Conservation (phyloP, 768 basidiomycete genomes). For the Tephrocybe sp. region DNA sequence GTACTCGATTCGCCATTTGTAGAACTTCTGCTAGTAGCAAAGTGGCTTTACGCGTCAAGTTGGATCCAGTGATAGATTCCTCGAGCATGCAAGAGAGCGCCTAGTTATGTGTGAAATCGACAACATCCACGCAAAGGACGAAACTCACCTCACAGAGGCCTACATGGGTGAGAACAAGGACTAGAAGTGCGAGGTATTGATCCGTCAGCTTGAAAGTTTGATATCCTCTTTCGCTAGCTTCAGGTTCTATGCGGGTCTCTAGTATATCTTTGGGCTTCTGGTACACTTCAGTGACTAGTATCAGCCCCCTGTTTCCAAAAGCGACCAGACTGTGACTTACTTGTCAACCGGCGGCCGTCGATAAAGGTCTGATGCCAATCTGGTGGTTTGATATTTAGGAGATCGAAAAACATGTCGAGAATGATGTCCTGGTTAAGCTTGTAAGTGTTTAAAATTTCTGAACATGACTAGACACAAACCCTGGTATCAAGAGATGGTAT, state of each 20-base stretch:
- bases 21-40: constrained; percentile 90
- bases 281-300: constrained; percentile 53
- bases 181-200: constrained; percentile 86
- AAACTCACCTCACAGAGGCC: constrained; percentile 81
- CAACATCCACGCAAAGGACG: neutral
- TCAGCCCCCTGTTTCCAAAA: neutral
- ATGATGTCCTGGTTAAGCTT: constrained; percentile 73
- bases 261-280: constrained; percentile 49
- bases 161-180: constrained; percentile 82
- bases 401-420: constrained; percentile 91
- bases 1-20: constrained; percentile 81
- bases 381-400: constrained; percentile 88
- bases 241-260: constrained; percentile 31
- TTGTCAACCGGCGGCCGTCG: constrained; percentile 83
- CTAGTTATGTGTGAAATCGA: constrained; percentile 36
- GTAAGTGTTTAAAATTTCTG: constrained; percentile 2
- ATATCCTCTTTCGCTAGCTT: constrained; percentile 45
- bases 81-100: constrained; percentile 85
- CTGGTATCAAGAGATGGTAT: constrained; percentile 88
- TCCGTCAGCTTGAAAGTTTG: constrained; percentile 81
- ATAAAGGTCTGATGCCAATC: constrained; percentile 95
- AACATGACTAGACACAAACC: constrained; percentile 42
- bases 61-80: constrained; percentile 71
- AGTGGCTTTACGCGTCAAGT: constrained; percentile 86
- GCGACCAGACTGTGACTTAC: constrained; percentile 40